Base-by-base conservation (phyloP, 495 filamentous ascomycete species). In the Xylona heveae region DNA sequence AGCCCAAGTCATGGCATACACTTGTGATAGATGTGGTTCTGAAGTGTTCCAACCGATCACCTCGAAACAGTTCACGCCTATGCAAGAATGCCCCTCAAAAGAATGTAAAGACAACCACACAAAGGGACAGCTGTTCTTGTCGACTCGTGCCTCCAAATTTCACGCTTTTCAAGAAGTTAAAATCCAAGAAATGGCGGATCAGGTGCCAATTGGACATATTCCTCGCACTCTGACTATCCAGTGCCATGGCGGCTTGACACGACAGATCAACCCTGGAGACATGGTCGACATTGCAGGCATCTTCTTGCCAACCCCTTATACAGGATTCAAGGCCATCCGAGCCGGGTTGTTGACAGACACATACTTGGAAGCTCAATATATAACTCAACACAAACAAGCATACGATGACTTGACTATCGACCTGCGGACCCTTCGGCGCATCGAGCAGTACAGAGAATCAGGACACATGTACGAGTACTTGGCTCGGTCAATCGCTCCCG, bases 161-260 rank as follows among this genome's bases (percentile, higher is more conserved):
- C 54, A 91, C 44, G 81, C 88, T 3, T 97, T 95, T 66, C 88
- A 97, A 52, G 88, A 97, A 53, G 74, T 95, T 46, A 94, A 94
- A 57, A 80, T 97, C 42, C 90, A 97, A 56, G 88, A 97, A 52
- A 77, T 95, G 66, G 84, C 88, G 18, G 88, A 95, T 42, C 88
- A 97, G 48, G 88, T 97, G 1, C 88, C 88, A 6, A 85, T 97
- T 37, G 88, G 88, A 18, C 88, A 97, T 48, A 95, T 97, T 38
- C 88, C 88, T 14, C 71, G 88, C 29, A 76, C 74, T 25, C 55
- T 97, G 30, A 94, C 85, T 1, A 52, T 97, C 10, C 71, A 90
- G 44, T 92, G 83, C 50, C 74, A 91, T 45, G 90, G 90, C 33
- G 74, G 63, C 38, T 62, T 85, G 15, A 81, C 81, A 12, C 62